Conservation (phyloP, 768 basidiomycete genomes). For the Tricholoma saponaceum region DNA sequence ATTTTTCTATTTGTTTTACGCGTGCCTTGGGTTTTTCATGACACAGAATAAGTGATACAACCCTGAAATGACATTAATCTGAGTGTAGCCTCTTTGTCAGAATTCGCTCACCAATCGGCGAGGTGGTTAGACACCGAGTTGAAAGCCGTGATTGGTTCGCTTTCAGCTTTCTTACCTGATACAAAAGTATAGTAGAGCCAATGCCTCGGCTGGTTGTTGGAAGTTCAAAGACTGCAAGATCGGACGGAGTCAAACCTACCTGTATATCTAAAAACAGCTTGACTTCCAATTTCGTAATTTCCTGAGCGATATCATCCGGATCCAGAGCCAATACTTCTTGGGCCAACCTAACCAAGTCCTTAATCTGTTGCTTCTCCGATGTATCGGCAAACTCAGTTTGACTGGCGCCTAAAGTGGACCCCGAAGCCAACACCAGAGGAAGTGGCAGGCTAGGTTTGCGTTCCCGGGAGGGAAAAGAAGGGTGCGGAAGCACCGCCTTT, state of each 20-base stretch:
- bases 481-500: conserved; percentile 12
- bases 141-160: conserved; percentile 69
- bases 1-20: conserved; percentile 82
- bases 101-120: conserved; percentile 64
- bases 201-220: conserved; percentile 65
- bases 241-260: conserved; percentile 37
- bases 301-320: conserved; percentile 71
- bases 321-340: conserved; percentile 53
- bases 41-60: conserved; percentile 84
- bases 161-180: conserved; percentile 60
- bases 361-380: conserved; percentile 54
- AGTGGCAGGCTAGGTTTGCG: conserved; percentile 70
- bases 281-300: conserved; percentile 76
- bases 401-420: conserved; percentile 20
- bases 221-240: neutral
- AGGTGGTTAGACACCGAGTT: conserved; percentile 79
- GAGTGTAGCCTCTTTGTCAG: conserved; percentile 1
- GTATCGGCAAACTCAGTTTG: conserved; percentile 32
- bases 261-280: conserved; percentile 70
- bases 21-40: conserved; percentile 76
- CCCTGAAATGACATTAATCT: conserved; percentile 47
- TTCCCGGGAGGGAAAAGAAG: conserved; percentile 40
- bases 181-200: conserved; percentile 80
- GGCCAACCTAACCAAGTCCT: conserved; percentile 57
- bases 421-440: conserved; percentile 34